phyloP scores from a whole-genome alignment of 176 grass and related monocot species.

The Pharus latifolius region DNA sequence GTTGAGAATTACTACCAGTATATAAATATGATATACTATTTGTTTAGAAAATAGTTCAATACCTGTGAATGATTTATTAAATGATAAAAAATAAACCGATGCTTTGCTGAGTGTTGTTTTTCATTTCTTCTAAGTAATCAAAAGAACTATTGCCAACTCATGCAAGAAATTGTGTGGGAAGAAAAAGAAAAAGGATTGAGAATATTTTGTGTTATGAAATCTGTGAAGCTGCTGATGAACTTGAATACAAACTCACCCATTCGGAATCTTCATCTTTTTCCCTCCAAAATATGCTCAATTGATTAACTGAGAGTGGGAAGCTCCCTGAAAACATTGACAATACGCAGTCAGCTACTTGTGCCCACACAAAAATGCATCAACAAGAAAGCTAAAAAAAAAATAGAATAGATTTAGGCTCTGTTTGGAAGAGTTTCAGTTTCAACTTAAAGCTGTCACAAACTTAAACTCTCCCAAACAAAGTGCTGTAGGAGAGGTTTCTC shows the following conservation, averaged over 20 bases:
- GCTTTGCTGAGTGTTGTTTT: neutral
- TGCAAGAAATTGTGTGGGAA: slow-evolving; percentile 3
- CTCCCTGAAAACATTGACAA: slow-evolving; percentile 33
- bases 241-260: slow-evolving; percentile 60
- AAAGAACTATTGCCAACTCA: neutral
- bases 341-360: neutral
- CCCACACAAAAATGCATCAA: neutral
- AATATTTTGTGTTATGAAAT: neutral
- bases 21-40: slow-evolving; percentile 4
- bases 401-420: no score
- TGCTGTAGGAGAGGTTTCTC: no score
- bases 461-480: no score
- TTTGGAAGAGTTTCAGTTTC: no score
- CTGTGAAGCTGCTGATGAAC: neutral
- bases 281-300: slow-evolving; percentile 76
- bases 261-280: slow-evolving; percentile 94
- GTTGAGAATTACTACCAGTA: neutral
- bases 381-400: no score
- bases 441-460: no score
- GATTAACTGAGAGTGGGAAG: slow-evolving; percentile 43
- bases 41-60: neutral
- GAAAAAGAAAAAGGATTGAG: neutral
- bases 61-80: neutral
- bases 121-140: neutral
- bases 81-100: neutral